These are phyloP conservation scores for Gnetum montanum DNA, from an alignment of 75 land plant species.

Conservation along the genomic window DNA sequence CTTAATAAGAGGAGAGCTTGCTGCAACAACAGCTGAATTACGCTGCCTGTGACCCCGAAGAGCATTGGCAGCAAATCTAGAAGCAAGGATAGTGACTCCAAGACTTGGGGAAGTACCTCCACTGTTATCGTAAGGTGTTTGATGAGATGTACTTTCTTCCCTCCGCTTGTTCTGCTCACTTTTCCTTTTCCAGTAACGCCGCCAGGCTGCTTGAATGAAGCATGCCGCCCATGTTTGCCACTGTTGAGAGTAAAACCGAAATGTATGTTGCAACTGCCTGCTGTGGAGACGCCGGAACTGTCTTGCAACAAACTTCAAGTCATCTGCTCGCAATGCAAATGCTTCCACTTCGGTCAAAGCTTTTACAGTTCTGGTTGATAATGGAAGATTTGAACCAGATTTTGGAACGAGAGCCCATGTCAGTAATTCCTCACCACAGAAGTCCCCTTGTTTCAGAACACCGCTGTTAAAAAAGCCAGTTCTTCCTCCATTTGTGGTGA, in stretches of 20 bases:
- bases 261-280: slow-evolving; percentile 67
- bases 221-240: slow-evolving; percentile 72
- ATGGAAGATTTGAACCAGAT: slow-evolving; percentile 42
- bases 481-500: slow-evolving; percentile 70
- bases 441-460: slow-evolving; percentile 41
- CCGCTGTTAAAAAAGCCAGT: slow-evolving; percentile 61
- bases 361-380: slow-evolving; percentile 64
- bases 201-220: slow-evolving; percentile 63
- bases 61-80: slow-evolving; percentile 63
- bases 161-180: slow-evolving; percentile 33
- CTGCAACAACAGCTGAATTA: background rate
- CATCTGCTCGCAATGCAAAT: slow-evolving; percentile 65
- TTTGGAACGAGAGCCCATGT: slow-evolving; percentile 69
- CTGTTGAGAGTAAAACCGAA: slow-evolving; percentile 58
- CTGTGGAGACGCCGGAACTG: slow-evolving; percentile 73
- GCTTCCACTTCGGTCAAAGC: slow-evolving; percentile 69
- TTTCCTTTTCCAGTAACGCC: slow-evolving; percentile 32
- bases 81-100: slow-evolving; percentile 50
- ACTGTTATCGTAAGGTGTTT: slow-evolving; percentile 17
- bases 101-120: slow-evolving; percentile 20
- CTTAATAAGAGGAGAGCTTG: slow-evolving; percentile 20
- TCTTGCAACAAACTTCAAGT: slow-evolving; percentile 72
- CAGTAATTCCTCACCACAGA: slow-evolving; percentile 76
- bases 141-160: slow-evolving; percentile 38
- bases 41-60: slow-evolving; percentile 29